Evolutionary conservation across 78 protist genomes (phyloP).

Genomic region (slime mould (Dictyostelium discoideum)): DNA sequence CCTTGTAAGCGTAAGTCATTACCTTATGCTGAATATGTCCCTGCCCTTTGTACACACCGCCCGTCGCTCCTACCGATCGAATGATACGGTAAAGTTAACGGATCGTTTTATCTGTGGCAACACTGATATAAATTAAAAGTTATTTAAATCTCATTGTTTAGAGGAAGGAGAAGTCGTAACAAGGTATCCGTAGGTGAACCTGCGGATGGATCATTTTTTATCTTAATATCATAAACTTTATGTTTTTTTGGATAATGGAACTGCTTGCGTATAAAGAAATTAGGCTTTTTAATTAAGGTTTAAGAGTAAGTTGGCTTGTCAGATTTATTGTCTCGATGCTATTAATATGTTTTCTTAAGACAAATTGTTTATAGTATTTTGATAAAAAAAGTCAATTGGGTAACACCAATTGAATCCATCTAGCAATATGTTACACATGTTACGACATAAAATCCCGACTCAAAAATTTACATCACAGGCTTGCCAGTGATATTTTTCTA

Average conservation of each 20-base stretch:
- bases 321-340: no score
- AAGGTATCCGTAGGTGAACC: conserved; percentile 85
- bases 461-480: no score
- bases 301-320: no score
- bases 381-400: no score
- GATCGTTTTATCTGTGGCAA: conserved; percentile 41
- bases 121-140: conserved; percentile 34
- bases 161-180: conserved; percentile 89
- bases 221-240: not conserved
- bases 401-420: not conserved
- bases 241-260: no score
- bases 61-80: conserved; percentile 96
- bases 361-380: no score
- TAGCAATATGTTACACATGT: not conserved
- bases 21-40: conserved; percentile 93
- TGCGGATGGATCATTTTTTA: conserved; percentile 81
- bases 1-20: conserved; percentile 93
- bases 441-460: not conserved
- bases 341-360: no score
- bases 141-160: conserved; percentile 87
- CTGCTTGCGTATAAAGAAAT: no score
- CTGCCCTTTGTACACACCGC: conserved; percentile 97
- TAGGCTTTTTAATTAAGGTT: no score
- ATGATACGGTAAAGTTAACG: conserved; percentile 93
- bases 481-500: no score